Percentiles rank a stretch among this genome's conserved stretches.
phyloP scores from a whole-genome alignment of 805 yeast species.

The Osmozyma mogii region DNA sequence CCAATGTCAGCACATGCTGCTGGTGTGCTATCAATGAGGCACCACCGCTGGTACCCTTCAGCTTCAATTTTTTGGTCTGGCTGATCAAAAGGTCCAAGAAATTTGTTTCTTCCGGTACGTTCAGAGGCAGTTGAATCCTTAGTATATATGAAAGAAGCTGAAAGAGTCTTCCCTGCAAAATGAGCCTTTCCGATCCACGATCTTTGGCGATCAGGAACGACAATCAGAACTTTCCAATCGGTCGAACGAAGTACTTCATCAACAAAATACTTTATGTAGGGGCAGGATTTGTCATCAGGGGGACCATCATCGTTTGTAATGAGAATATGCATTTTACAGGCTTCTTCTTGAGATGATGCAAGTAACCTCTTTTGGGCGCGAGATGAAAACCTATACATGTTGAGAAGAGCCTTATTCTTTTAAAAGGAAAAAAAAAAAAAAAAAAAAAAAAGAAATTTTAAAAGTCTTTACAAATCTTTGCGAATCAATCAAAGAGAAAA shows the following conservation, averaged over 20 bases:
- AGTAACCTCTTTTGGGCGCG: no score
- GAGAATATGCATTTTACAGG: conserved; percentile 40
- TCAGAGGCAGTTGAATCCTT: conserved; percentile 33
- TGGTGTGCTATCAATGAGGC: conserved; percentile 85
- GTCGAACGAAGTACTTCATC: conserved; percentile 57
- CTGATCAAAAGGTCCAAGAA: conserved; percentile 56
- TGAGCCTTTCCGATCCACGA: conserved; percentile 99
- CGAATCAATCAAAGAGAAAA: no score
- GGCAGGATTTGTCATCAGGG: conserved; percentile 67
- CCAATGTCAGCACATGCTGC: conserved; percentile 95
- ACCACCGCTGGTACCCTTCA: conserved; percentile 62
- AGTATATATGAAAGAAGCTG: conserved; percentile 59
- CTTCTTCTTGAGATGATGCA: no score
- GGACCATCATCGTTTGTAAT: conserved; percentile 97
- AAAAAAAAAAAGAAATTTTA: no score
- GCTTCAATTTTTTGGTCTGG: no score
- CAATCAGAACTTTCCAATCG: conserved; percentile 79
- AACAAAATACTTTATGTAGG: conserved; percentile 76
- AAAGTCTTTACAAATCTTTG: no score
- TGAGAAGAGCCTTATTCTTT: no score
- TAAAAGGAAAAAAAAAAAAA: no score
- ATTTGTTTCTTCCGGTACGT: conserved; percentile 35
- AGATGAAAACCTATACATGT: no score
- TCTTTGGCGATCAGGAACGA: conserved; percentile 76
- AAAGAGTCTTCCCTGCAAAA: conserved; percentile 65